These are phyloP conservation scores for Globisporangium yorkense DNA, from an alignment of 352 stramenopile species.

Conservation along the genomic window DNA sequence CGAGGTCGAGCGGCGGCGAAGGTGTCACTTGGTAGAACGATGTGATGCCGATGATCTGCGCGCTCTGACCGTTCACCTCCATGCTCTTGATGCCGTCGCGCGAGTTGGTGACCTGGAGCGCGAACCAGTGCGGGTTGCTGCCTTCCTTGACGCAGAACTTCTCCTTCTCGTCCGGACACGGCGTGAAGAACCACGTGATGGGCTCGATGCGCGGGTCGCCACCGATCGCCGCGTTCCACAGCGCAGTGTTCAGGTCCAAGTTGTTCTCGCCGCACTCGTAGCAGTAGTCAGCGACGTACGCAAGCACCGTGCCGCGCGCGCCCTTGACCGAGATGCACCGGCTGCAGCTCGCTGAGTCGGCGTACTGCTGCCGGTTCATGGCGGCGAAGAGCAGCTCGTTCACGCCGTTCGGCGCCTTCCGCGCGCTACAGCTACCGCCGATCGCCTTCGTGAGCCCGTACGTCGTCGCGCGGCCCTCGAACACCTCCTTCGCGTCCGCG, in stretches of 20 bases:
- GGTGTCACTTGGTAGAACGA: slow-evolving; percentile 55
- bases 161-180: slow-evolving; percentile 50
- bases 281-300: slow-evolving; percentile 60
- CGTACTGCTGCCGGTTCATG: slow-evolving; percentile 65
- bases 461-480: slow-evolving; percentile 41
- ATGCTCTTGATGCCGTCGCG: slow-evolving; percentile 42
- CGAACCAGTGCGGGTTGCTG: slow-evolving; percentile 57
- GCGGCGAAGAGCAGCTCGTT: slow-evolving; percentile 44
- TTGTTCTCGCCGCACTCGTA: slow-evolving; percentile 58
- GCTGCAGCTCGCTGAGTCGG: slow-evolving; percentile 41
- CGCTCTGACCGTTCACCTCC: slow-evolving; percentile 53
- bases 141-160: slow-evolving; percentile 70
- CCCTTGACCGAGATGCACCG: slow-evolving; percentile 49
- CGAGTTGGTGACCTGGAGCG: slow-evolving; percentile 56
- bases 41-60: slow-evolving; percentile 85
- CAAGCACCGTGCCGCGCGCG: slow-evolving; percentile 32
- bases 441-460: slow-evolving; percentile 41
- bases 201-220: slow-evolving; percentile 38
- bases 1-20: slow-evolving; percentile 46
- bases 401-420: slow-evolving; percentile 33
- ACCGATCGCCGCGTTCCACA: slow-evolving; percentile 51
- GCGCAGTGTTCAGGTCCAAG: slow-evolving; percentile 52
- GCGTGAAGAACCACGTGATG: slow-evolving; percentile 55
- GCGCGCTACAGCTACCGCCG: slow-evolving; percentile 43
- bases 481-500: slow-evolving; percentile 23